Conservation (phyloP, 768 basidiomycete species). For the Boletus huronensis region DNA sequence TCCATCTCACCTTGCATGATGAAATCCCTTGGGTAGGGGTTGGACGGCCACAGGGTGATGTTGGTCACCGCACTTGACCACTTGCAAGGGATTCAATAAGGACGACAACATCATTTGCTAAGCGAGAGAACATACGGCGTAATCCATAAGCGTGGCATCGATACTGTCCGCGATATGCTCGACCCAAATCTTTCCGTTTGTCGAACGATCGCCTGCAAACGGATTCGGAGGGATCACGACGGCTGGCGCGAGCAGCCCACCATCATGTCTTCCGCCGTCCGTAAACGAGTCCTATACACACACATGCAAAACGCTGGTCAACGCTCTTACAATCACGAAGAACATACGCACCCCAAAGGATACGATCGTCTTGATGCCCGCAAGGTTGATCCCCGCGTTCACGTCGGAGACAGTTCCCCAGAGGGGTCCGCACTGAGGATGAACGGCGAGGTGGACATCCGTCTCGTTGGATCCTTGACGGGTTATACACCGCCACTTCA, state of each 20-base stretch:
- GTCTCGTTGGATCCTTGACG: conserved; percentile 16
- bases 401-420: conserved; percentile 41
- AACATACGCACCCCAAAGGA: conserved; percentile 43
- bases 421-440: conserved; percentile 42
- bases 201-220: conserved; percentile 47
- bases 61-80: conserved; percentile 45
- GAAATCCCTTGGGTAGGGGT: conserved; percentile 45
- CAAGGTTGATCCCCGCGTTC: conserved; percentile 44
- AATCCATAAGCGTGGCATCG: conserved; percentile 45
- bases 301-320: not conserved
- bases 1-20: conserved; percentile 41
- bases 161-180: conserved; percentile 42
- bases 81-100: conserved; percentile 12
- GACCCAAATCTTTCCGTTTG: conserved; percentile 50
- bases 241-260: conserved; percentile 39
- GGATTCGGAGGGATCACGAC: conserved; percentile 42
- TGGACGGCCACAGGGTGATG: conserved; percentile 49
- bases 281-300: conserved; percentile 45
- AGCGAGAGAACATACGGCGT: conserved; percentile 38
- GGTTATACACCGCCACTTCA: conserved; percentile 2
- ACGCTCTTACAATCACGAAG: not conserved
- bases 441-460: conserved; percentile 42
- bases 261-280: conserved; percentile 47
- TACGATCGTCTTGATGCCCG: conserved; percentile 43
- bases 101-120: not conserved